phyloP scores from a whole-genome alignment of 2,329 filamentous ascomycete species.

The Parastagonospora avenae region DNA sequence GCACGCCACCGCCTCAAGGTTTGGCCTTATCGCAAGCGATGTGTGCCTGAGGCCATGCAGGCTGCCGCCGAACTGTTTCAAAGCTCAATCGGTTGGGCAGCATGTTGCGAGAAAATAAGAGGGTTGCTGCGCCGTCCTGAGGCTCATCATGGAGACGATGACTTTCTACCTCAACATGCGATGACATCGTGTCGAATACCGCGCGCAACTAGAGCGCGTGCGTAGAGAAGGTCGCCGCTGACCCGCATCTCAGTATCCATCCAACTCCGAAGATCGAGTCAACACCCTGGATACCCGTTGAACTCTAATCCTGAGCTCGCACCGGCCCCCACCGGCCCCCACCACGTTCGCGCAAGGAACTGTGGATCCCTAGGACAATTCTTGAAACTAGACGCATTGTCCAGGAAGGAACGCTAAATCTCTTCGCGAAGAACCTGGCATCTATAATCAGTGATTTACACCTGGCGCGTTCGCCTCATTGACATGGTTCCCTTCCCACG shows the following conservation, averaged over 20 bases:
- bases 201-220: constrained; percentile 28
- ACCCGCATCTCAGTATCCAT: constrained; percentile 1
- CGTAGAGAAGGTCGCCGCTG: constrained; percentile 15
- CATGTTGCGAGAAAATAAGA: constrained; percentile 12
- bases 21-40: constrained; percentile 10
- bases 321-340: constrained; percentile 2
- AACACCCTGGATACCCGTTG: constrained; percentile 23
- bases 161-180: background rate
- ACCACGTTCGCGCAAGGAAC: constrained; percentile 2
- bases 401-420: constrained; percentile 4
- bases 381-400: constrained; percentile 12
- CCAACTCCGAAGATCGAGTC: constrained; percentile 16
- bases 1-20: constrained; percentile 15
- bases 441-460: constrained; percentile 1
- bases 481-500: background rate
- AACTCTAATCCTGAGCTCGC: constrained; percentile 19
- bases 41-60: constrained; percentile 12
- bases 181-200: constrained; percentile 22
- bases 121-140: constrained; percentile 13
- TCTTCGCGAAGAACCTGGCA: constrained; percentile 7
- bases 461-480: constrained; percentile 7
- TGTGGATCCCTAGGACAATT: constrained; percentile 8
- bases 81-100: constrained; percentile 14
- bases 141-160: background rate
- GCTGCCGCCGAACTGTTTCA: constrained; percentile 20